Base-by-base conservation (phyloP, 2,329 filamentous ascomycete species). In the Aspergillus tubingensis region DNA sequence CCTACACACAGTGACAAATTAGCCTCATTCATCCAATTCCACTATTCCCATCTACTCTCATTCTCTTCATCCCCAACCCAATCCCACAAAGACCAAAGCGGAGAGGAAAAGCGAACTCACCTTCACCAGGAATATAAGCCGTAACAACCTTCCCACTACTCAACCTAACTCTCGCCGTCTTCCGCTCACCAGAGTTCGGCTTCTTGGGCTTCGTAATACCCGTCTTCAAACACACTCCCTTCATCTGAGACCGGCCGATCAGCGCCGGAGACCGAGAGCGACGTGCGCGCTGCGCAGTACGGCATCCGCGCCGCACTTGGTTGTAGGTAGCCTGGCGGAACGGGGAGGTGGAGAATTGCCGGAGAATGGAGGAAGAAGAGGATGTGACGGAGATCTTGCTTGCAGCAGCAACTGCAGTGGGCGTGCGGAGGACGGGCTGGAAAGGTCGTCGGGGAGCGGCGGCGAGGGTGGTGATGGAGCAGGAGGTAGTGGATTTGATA, bases 121-220 rank as follows among this genome's bases (percentile, higher is more conserved):
- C 94, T 85, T 98, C 94, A 55, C 95, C 95, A 36, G 93, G 92
- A 72, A 99, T 97, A 81, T 97, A 98, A 25, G 91, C 91, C 61
- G 92, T 96, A 64, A 99, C 84, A 61, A 96, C 85, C 74, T 88
- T 91, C 58, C 95, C 95, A 65, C 87, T 93, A 62, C 91, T 95
- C 74, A 99, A 82, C 68, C 93, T 85, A 19, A 99, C 89, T 82
- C 94, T 91, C 2, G 94, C 94, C 60, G 92, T 95, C 83, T 99
- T 99, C 65, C 95, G 85, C 83, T 98, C 92, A 58, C 93, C 95
- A 27, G 95, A 99, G 79, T 99, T 99, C 67, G 95, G 95, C 81
- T 99, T 99, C 88, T 99, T 99, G 59, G 95, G 95, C 73, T 95
- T 92, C 70, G 91, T 92, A 69, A 93, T 91, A 72, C 91, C 92